These are phyloP conservation scores for Aspergillus conjunctus DNA, from an alignment of 495 filamentous ascomycete genomes.

Conservation along the genomic window DNA sequence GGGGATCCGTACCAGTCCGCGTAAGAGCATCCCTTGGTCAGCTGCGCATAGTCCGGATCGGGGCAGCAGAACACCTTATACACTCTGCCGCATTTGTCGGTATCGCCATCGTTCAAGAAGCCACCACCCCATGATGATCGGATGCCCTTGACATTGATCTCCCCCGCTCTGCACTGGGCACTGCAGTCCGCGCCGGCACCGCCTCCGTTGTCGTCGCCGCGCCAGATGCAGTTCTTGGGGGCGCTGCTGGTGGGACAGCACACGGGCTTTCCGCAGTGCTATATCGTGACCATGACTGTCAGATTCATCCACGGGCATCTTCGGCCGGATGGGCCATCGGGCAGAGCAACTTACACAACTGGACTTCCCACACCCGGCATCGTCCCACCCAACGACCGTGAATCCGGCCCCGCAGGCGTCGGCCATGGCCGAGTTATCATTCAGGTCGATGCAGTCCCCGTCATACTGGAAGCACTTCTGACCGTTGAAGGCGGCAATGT, in stretches of 20 bases:
- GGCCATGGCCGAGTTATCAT: conserved; percentile 2
- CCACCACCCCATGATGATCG: conserved; percentile 5
- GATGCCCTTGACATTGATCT: conserved; percentile 4
- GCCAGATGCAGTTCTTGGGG: conserved; percentile 1
- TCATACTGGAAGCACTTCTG: conserved; percentile 3
- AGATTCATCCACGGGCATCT: neutral
- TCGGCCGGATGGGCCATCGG: neutral
- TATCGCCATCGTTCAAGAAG: conserved; percentile 1
- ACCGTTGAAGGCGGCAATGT: conserved; percentile 1
- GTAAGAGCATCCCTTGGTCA: neutral
- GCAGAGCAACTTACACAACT: neutral
- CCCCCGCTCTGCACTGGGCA: neutral
- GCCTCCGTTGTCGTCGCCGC: neutral
- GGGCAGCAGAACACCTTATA: conserved; percentile 7
- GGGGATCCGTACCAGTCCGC: neutral
- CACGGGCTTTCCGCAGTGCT: conserved; percentile 5
- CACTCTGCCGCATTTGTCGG: neutral
- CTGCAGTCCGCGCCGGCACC: neutral
- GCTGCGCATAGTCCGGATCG: conserved; percentile 1
- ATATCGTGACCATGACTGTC: neutral
- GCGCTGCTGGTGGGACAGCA: conserved; percentile 2
- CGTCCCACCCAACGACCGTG: conserved; percentile 2
- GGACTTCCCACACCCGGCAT: conserved; percentile 2
- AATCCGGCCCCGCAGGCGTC: neutral
- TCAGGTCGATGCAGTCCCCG: neutral